Evolutionary conservation across 2,329 filamentous ascomycete species (phyloP), one percentile per base, ranked within the genome.

Genomic region (Westerdykella aurantiaca): DNA sequence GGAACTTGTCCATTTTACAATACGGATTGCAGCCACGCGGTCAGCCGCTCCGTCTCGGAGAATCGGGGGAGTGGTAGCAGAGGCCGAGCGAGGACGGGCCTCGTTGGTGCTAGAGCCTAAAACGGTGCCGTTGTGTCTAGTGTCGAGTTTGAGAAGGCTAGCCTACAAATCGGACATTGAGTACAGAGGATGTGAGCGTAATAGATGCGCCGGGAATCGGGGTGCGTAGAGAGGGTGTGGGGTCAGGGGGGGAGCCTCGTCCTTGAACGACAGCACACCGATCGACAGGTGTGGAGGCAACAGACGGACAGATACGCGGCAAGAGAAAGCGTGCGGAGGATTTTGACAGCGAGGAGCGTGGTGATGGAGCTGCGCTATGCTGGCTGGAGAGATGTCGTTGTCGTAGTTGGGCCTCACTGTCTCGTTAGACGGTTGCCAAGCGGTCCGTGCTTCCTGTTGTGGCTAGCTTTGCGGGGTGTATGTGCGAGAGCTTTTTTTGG

Each of bases 1-100:
- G 86, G 73, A 97, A 95, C 70, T 88, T 86, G 77, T 95, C 96
- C 91, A 97, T 96, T 9, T 29, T 29, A 29, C 11, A 12, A 29
- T 37, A 22, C 22, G 16, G 5, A n/a, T 39, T 25, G 10, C 25
- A 10, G 11, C 38, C 25, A 39, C 11, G 38, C 11, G 18, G 16
- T 29, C 21, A 3, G 12, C 16, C 7, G 25, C 38, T 25, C 21
- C 18, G 34, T 17, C 7, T 37, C 16, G 34, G 13, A 37, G 23
- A 25, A 12, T 21, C 23, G 37, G 17, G 17, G 12, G 14, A 18
- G 16, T 17, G 2, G 23, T 39, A 23, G 23, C 17, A 14, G 37
- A 29, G 25, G 25, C 25, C 25, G 25, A 29, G 25, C 25, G 25
- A 29, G 25, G 25, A 29, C 25, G 25, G 25, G 25, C 25, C 25